Evolutionary conservation across 257 asterid species (phyloP).

Genomic region (Pogostemon cablin): DNA sequence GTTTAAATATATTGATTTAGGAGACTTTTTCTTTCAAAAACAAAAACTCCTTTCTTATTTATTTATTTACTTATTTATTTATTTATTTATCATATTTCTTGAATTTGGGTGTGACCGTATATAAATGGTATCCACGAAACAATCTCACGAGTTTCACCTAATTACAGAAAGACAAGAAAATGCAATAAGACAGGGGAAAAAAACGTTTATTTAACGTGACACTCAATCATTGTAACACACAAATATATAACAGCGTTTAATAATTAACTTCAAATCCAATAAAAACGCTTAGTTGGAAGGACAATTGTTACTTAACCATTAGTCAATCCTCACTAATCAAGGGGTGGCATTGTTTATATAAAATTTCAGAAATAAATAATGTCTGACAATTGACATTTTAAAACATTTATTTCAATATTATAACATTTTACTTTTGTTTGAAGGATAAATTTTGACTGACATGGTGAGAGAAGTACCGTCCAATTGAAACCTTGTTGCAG

Average conservation of each 20-base stretch:
- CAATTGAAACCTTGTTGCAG: conserved; percentile 37
- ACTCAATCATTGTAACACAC: conserved; percentile 57
- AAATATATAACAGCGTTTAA: conserved; percentile 26
- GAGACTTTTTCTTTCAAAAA: no score
- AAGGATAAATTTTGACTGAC: conserved; percentile 33
- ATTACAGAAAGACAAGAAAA: conserved; percentile 13
- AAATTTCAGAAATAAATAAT: conserved; percentile 29
- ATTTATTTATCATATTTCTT: no score
- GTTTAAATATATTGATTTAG: no score
- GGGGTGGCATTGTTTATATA: conserved; percentile 31
- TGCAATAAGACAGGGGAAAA: neutral
- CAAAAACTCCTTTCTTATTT: no score
- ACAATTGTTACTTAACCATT: conserved; percentile 41
- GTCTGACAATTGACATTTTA: conserved; percentile 43
- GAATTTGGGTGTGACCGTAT: no score
- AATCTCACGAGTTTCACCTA: neutral
- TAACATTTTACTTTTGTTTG: conserved; percentile 35
- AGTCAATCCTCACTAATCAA: conserved; percentile 41
- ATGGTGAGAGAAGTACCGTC: conserved; percentile 36
- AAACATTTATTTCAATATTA: conserved; percentile 9
- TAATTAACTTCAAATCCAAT: conserved; percentile 33
- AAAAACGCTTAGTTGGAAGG: neutral
- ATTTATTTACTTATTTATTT: no score
- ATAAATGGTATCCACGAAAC: neutral
- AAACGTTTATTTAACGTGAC: conserved; percentile 47